Base-by-base conservation (phyloP, 768 basidiomycete genomes). In the Kwoniella sp. region DNA sequence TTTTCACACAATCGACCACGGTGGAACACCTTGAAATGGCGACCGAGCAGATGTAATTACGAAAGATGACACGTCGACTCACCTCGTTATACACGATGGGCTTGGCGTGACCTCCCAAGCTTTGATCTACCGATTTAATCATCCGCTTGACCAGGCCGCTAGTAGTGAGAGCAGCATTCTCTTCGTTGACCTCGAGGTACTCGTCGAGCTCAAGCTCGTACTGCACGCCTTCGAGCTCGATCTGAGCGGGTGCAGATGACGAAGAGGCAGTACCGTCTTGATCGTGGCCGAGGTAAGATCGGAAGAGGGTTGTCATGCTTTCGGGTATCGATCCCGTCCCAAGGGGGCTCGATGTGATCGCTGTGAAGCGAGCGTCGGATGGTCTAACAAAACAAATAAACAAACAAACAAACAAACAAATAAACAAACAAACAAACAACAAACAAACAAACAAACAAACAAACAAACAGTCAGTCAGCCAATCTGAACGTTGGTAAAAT, bases 41-140 rank as follows among this genome's bases (percentile, higher is more conserved):
- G 17, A 33, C 29, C 29, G 27, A 8, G 4, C 33, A 33, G 33
- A 33, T 33, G 13, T 33, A 33, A n/a, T n/a, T n/a, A n/a, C n/a
- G n/a, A n/a, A n/a, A 15, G 52, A 21, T 4, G 26, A 2, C 8
- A 10, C n/a, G 7, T 40, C 19, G 10, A 57, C 62, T 64, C 50
- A 64, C 62, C 50, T 64, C 62, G n/a, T 55, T 51, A 30, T 64
- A 64, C 13, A 25, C 30, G 2, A 58, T n/a, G 12, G 62, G 55
- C 24, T 29, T 51, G 7, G 17, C 17, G 19, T 47, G 25, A 3
- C 33, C 56, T 13, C 29, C 47, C n/a, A 64, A 21, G n/a, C 62
- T 55, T 15, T 64, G 19, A 30, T 64, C 62, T 2, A 57, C 22
- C 15, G 25, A 9, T 37, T 21, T 36, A 15, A 57, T 44, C 15